Evolutionary conservation across 768 basidiomycete genomes (phyloP).

Genomic region (Hygrophorus russula): DNA sequence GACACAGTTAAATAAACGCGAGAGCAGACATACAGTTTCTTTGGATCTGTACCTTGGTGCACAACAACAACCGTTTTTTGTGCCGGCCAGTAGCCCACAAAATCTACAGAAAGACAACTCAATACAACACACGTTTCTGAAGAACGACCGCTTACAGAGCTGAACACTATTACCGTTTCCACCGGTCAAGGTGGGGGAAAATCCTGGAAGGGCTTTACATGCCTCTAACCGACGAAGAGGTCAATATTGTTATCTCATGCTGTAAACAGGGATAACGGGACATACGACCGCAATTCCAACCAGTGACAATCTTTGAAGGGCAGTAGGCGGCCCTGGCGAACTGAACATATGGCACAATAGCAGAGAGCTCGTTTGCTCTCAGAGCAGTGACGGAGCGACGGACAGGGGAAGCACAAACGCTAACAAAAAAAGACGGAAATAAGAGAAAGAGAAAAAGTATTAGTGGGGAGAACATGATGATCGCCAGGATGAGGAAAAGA

Average conservation of each 20-base stretch:
- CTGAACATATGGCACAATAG: slow-evolving; percentile 34
- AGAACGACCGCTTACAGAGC: slow-evolving; percentile 24
- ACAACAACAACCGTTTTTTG: slow-evolving; percentile 44
- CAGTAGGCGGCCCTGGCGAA: slow-evolving; percentile 51
- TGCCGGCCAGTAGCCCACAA: slow-evolving; percentile 44
- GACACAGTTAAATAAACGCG: background rate
- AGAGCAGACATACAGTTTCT: slow-evolving; percentile 28
- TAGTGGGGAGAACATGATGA: no score
- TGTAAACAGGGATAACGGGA: slow-evolving; percentile 2
- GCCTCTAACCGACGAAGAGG: slow-evolving; percentile 18
- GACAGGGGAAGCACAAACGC: no score
- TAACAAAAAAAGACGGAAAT: no score
- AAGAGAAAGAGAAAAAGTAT: no score
- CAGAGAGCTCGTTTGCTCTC: slow-evolving; percentile 21
- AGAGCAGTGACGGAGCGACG: slow-evolving; percentile 11
- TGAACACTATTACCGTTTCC: slow-evolving; percentile 40
- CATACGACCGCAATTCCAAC: slow-evolving; percentile 36
- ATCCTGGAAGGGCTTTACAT: slow-evolving; percentile 28
- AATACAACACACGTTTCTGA: background rate
- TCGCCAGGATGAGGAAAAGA: no score
- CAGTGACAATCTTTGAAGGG: slow-evolving; percentile 20
- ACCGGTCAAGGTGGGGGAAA: slow-evolving; percentile 31
- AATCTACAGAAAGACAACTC: slow-evolving; percentile 22
- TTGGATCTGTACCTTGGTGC: slow-evolving; percentile 53
- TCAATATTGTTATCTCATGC: background rate